Evolutionary conservation across 768 basidiomycete genomes (phyloP), one percentile per base, ranked within the genome.

Genomic region (Phlebiopsis gigantea): DNA sequence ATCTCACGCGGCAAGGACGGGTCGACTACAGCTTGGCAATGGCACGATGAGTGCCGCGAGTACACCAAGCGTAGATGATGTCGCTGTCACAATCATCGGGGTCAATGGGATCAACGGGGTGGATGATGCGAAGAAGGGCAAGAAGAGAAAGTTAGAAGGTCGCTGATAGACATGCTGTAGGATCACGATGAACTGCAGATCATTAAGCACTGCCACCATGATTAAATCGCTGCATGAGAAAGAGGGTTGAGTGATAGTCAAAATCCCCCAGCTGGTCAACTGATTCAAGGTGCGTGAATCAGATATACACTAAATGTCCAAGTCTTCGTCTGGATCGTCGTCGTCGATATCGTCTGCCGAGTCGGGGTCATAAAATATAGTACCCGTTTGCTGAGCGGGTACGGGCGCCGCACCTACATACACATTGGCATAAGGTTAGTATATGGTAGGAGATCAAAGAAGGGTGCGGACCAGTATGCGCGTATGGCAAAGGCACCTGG

Each of bases 271-370:
- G n/a, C n/a, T n/a, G n/a, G n/a, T n/a, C n/a, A n/a, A n/a, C n/a
- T n/a, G n/a, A n/a, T n/a, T n/a, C n/a, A n/a, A n/a, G n/a, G n/a
- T n/a, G n/a, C n/a, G n/a, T n/a, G n/a, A n/a, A n/a, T n/a, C n/a
- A 44, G 19, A 15, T 24, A 5, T 2, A 17, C 34, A 10, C 39
- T 42, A 59, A 12, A 62, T 44, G 55, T 62, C 57, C 17, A 58
- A 46, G 41, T 62, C 61, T 67, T 96, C 94, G 63, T 97, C 94
- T 21, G 94, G 94, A 74, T 97, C 94, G 55, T 96, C 94, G 54
- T 95, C 94, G 66, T 97, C 94, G 50, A 95, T 81, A 62, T 97
- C 94, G 65, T 97, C 94, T 25, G 89, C 93, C 25, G 90, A 92
- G 67, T 95, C 94, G 8, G 94, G 93, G 62, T 94, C 91, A 61